Base-by-base conservation (phyloP, 1,284 basidiomycete species). In the Xanthoconium separans region DNA sequence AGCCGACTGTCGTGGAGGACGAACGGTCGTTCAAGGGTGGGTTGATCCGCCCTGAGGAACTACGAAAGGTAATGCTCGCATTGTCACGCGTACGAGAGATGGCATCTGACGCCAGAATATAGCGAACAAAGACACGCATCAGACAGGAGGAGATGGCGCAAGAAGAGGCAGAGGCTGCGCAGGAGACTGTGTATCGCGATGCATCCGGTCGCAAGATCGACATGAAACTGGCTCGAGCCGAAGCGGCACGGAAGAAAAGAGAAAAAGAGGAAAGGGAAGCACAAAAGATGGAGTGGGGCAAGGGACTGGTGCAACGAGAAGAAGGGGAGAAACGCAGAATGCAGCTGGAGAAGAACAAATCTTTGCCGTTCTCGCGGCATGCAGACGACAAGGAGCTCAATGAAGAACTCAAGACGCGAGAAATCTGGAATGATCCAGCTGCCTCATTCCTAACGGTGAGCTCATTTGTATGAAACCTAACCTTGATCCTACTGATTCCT, bases 101-200 rank as follows among this genome's bases (percentile, higher is more conserved):
- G 22, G 18, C 5, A 24, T 1, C 44, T 68, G 46, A 65, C 27
- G 1, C 36, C 11, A 7, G 36, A 11, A 41, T 27, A 40, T 51
- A 63, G 64, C 72, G 84, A 48, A 75, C 80, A 16, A 75, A 75
- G 58, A 64, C 73, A 34, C 69, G 73, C 44, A 61, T 65, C 29
- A 68, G 73, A 46, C 66, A 70, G n/a, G 78, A 80, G 5, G 73
- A 75, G 15, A 69, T 72, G 29, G 72, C 67, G 3, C 72, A 72
- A 49, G 79, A 75, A 22, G 84, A 84, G 58, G 80, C 82, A 56
- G 78, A 82, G 48, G 80, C 81, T 0, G 85, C 85, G 15, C 87
- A 93, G 65, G 89, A 94, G 69, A 99, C 97, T 0, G 84, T 99
- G 12, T 97, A 99, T 72, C 93, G 97, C 68, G 96, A 99, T 71